Percentiles rank a stretch among this genome's conserved stretches.
Evolutionary conservation across 2,329 filamentous ascomycete species (phyloP).

Genomic region (Blastomyces parvus): DNA sequence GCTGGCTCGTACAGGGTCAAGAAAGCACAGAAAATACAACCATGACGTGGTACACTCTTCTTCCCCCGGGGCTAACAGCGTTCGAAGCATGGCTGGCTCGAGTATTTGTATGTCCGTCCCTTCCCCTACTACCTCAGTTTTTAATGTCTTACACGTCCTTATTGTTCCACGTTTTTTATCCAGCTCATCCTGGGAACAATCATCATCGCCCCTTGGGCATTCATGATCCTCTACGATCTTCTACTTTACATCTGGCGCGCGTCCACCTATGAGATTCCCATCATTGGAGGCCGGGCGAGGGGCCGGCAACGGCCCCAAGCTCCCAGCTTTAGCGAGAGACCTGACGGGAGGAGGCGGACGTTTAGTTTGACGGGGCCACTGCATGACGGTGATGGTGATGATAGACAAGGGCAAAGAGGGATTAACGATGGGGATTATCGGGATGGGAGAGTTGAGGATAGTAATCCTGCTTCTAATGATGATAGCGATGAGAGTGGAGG

Average conservation of each 20-base stretch:
- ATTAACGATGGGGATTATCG: neutral
- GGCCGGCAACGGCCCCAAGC: slow-evolving; percentile 52
- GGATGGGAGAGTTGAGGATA: neutral
- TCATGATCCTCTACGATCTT: slow-evolving; percentile 55
- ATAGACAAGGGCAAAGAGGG: neutral
- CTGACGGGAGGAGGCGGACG: slow-evolving; percentile 34
- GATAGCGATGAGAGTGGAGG: neutral
- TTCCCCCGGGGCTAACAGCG: slow-evolving; percentile 48
- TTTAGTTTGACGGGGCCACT: slow-evolving; percentile 23
- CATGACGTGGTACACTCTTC: slow-evolving; percentile 58
- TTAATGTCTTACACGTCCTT: neutral
- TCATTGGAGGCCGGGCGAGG: slow-evolving; percentile 51
- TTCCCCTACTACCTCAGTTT: neutral
- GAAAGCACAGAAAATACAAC: neutral
- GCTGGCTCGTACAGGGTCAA: too few species aligned
- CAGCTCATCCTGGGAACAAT: slow-evolving; percentile 53
- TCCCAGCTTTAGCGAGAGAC: slow-evolving; percentile 51
- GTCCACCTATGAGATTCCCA: slow-evolving; percentile 49
- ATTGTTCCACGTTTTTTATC: neutral
- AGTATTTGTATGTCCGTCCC: slow-evolving; percentile 46
- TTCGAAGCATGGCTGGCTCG: slow-evolving; percentile 55
- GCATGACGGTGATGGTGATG: neutral
- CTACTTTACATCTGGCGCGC: slow-evolving; percentile 53
- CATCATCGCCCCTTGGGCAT: slow-evolving; percentile 53
- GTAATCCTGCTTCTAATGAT: neutral